Conservation (phyloP, 768 basidiomycete species). For the Trichaptum fuscoviolaceum region DNA sequence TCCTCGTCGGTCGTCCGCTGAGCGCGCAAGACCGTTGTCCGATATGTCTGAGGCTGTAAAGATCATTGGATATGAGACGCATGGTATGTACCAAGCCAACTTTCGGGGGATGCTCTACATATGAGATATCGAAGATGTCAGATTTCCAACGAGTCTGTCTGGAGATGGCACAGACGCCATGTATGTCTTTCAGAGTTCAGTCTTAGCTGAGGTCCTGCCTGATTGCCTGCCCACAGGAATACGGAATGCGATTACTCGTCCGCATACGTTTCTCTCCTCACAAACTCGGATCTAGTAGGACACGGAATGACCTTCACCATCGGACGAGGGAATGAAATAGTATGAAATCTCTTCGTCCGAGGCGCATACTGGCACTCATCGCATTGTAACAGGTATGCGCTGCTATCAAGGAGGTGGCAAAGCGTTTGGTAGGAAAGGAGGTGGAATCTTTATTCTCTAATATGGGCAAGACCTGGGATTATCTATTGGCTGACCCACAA, state of each 20-base stretch:
- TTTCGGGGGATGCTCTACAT: constrained; percentile 3
- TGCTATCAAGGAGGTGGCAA: constrained; percentile 75
- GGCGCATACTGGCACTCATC: constrained; percentile 15
- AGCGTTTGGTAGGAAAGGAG: constrained; percentile 77
- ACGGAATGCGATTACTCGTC: constrained; percentile 95
- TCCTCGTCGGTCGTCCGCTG: background rate
- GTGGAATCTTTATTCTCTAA: constrained; percentile 77
- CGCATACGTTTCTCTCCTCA: constrained; percentile 79
- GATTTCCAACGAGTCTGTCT: constrained; percentile 86
- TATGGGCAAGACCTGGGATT: constrained; percentile 91
- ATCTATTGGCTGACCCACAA: constrained; percentile 83
- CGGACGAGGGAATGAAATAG: constrained; percentile 93
- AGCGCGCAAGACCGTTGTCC: background rate
- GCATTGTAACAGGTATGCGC: constrained; percentile 56
- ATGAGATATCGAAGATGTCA: constrained; percentile 53
- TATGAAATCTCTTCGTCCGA: constrained; percentile 19
- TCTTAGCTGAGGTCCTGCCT: background rate
- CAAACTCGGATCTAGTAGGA: constrained; percentile 62
- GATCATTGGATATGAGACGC: constrained; percentile 54
- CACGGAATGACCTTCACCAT: constrained; percentile 95
- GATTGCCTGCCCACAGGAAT: constrained; percentile 52
- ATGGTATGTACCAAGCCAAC: constrained; percentile 35
- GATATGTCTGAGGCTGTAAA: background rate
- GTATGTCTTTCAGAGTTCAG: constrained; percentile 33
- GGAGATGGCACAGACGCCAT: constrained; percentile 95